Conservation (phyloP, 1,139 yeast species). For the Hyphopichia khmerensis region DNA sequence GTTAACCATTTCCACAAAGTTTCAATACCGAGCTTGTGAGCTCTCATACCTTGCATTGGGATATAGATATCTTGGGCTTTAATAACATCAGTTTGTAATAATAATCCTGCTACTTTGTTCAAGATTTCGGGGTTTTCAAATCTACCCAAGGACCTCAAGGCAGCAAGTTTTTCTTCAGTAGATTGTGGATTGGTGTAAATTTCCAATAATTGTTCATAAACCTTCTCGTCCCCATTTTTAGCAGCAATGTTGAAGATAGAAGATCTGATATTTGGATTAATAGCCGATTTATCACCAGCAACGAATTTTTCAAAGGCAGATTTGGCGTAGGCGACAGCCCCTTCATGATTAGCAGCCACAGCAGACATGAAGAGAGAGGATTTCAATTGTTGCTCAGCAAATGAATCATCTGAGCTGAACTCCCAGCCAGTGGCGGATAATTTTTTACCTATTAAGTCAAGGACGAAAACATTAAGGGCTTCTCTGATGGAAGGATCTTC, state of each 20-base stretch:
- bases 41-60: constrained; percentile 71
- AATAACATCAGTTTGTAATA: constrained; percentile 67
- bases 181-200: constrained; percentile 67
- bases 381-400: constrained; percentile 75
- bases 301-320: constrained; percentile 58
- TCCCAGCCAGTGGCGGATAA: constrained; percentile 68
- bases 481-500: constrained; percentile 57
- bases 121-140: constrained; percentile 60
- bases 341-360: constrained; percentile 56
- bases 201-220: constrained; percentile 61
- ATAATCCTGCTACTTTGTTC: constrained; percentile 56
- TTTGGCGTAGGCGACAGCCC: constrained; percentile 53
- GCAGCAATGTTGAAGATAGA: constrained; percentile 71
- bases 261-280: constrained; percentile 80
- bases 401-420: constrained; percentile 60
- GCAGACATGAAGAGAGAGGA: constrained; percentile 71
- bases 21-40: constrained; percentile 60
- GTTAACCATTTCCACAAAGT: constrained; percentile 78
- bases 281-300: constrained; percentile 65
- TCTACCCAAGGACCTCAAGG: constrained; percentile 73
- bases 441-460: constrained; percentile 60
- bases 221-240: constrained; percentile 58
- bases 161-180: constrained; percentile 74
- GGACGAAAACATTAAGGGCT: constrained; percentile 59
- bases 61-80: constrained; percentile 80